Evolutionary conservation across 2,329 filamentous ascomycete genomes (phyloP), one percentile per base, ranked within the genome.

Genomic region (Fusarium odoratissimum): DNA sequence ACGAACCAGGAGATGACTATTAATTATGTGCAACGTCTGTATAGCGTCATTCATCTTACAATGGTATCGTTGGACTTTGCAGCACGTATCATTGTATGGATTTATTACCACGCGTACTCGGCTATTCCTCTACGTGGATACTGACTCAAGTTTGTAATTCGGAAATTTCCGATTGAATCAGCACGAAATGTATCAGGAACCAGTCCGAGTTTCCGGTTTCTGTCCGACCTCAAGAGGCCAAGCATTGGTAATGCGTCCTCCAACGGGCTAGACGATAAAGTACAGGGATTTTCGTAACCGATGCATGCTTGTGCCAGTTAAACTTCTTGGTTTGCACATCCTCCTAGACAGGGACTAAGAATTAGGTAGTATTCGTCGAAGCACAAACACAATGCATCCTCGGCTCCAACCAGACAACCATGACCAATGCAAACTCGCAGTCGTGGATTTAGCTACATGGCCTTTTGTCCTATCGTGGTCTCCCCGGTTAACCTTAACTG

Each of bases 1-100:
- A 9, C 17, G 11, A 16, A 19, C 6, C 3, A n/a, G 4, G 28
- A 31, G 14, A 31, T 44, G 5, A 19, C 6, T 2, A 19, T 42
- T 21, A 17, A 17, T 8, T 17, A 23, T 6, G 3, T 4, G 9
- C 14, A 17, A 2, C 14, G 17, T 8, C 9, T 45, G 1, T 7
- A 10, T 5, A 14, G 3, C 3, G 1, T 16, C 4, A 14, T 11
- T 3, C 19, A 3, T 8, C 2, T 16, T 2, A 21, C 13, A n/a
- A 2, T 6, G 0, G 25, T n/a, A 7, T 28, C 10, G 16, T n/a
- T 0, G 25, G 0, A 8, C 28, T 48, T 5, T 11, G 13, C 3
- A n/a, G 3, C 4, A 7, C 2, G 2, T 3, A n/a, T 17, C 4
- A n/a, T 17, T n/a, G 2, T 23, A 23, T 7, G 0, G 0, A 37